A percentile compares a stretch with the other conserved stretches of the same genome.
Conservation (phyloP, 805 yeast species). For the Saturnispora bothae region DNA sequence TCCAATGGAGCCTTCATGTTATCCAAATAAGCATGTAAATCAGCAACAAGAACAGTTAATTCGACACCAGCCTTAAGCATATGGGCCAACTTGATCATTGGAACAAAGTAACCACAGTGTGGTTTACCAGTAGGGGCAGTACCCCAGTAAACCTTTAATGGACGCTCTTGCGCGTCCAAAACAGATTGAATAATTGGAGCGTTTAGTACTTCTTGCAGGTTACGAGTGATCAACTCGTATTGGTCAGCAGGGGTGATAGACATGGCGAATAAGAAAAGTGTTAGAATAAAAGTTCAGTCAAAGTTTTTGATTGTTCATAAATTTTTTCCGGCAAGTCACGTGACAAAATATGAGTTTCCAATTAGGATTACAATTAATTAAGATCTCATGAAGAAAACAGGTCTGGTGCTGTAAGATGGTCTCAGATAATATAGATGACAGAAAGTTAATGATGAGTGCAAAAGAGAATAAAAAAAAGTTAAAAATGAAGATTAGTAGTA, state of each 20-base stretch:
- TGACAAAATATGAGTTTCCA: too few species aligned
- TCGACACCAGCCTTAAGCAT: conserved; percentile 94
- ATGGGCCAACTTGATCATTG: conserved; percentile 94
- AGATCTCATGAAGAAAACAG: too few species aligned
- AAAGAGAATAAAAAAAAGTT: too few species aligned
- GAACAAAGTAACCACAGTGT: conserved; percentile 97
- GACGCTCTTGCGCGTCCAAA: conserved; percentile 70
- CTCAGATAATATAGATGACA: too few species aligned
- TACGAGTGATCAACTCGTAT: conserved; percentile 67
- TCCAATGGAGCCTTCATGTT: conserved; percentile 98
- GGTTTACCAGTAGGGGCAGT: conserved; percentile 99
- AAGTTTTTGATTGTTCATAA: too few species aligned
- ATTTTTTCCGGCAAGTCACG: too few species aligned
- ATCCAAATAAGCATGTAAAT: conserved; percentile 91
- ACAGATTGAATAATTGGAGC: conserved; percentile 78
- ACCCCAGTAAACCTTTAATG: conserved; percentile 92
- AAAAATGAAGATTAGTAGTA: too few species aligned
- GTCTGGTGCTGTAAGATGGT: too few species aligned
- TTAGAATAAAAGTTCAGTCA: too few species aligned
- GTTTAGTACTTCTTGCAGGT: conserved; percentile 86
- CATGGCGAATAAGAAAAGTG: too few species aligned
- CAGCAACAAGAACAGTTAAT: conserved; percentile 85
- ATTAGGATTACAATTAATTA: too few species aligned
- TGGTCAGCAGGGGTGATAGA: conserved; percentile 51
- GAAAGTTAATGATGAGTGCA: too few species aligned